A percentile compares a stretch with the other conserved stretches of the same genome.
These are phyloP conservation scores for Tillandsia leiboldiana DNA, from an alignment of 176 grass and related monocot genomes.

Conservation along the genomic window DNA sequence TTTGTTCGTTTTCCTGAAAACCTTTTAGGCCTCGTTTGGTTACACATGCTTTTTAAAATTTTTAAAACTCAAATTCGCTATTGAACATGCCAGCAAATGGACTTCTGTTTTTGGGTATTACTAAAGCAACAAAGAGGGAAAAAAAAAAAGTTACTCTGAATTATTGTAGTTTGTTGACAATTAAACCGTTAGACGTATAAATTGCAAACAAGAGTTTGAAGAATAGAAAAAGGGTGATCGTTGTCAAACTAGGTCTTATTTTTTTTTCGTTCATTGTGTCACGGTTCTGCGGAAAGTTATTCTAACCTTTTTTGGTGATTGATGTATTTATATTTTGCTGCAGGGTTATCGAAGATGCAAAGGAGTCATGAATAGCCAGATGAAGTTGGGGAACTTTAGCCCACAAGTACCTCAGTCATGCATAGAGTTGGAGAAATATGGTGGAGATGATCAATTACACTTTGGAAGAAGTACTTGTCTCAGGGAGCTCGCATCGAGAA, in stretches of 20 bases:
- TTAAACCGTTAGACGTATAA: too few relatives aligned
- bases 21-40: too few relatives aligned
- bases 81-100: too few relatives aligned
- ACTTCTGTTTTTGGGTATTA: too few relatives aligned
- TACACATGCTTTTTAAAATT: too few relatives aligned
- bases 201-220: too few relatives aligned
- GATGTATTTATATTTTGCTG: not conserved
- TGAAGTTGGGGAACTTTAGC: not conserved
- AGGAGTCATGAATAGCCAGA: not conserved
- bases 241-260: not conserved
- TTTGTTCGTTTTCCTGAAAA: not conserved
- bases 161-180: too few relatives aligned
- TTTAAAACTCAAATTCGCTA: too few relatives aligned
- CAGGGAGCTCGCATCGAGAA: not conserved
- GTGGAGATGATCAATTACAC: not conserved
- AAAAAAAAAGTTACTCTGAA: too few relatives aligned
- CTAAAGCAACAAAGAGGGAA: too few relatives aligned
- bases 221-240: too few relatives aligned
- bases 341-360: constrained; percentile 16
- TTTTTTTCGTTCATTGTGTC: not conserved
- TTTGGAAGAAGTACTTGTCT: not conserved
- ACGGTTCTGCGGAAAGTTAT: not conserved
- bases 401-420: not conserved
- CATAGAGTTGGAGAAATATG: constrained; percentile 1
- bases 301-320: not conserved